Percentiles rank a stretch among this genome's conserved stretches.
Conservation (phyloP, 208 protist species). For the Acanthamoeba castellanii region DNA sequence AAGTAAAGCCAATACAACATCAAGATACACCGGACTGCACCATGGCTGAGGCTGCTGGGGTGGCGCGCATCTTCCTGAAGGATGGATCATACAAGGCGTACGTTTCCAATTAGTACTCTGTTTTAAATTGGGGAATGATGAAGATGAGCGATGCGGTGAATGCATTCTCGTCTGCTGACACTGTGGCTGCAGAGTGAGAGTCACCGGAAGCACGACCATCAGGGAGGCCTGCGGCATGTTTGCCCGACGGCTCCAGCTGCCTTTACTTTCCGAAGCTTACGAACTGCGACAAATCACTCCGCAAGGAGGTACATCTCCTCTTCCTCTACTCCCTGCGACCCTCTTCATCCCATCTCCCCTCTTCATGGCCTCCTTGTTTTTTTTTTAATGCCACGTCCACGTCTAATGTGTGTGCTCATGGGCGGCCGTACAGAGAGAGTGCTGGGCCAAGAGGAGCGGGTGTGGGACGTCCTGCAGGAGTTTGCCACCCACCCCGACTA, state of each 20-base stretch:
- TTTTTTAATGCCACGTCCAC: background rate
- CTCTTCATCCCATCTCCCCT: background rate
- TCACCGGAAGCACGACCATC: background rate
- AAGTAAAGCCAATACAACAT: too few relatives aligned
- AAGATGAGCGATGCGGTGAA: background rate
- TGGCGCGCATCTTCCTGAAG: background rate
- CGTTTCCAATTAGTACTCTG: background rate
- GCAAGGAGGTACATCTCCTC: background rate
- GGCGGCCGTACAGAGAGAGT: background rate
- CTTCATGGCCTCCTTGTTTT: background rate
- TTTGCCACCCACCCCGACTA: conserved; percentile 11
- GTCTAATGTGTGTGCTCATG: background rate
- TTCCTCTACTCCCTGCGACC: background rate
- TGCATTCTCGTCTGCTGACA: background rate
- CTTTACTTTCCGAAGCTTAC: conserved; percentile 1
- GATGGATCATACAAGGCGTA: conserved; percentile 34
- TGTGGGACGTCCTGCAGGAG: conserved; percentile 17
- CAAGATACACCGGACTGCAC: background rate
- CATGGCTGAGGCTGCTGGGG: background rate
- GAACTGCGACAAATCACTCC: conserved; percentile 32
- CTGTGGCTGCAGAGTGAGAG: background rate
- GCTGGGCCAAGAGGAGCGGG: background rate
- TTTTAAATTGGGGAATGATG: background rate
- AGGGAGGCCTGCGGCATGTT: background rate
- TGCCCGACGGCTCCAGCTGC: background rate